Evolutionary conservation across 2,329 filamentous ascomycete genomes (phyloP).

Genomic region (Dendrostoma leiphaemia): DNA sequence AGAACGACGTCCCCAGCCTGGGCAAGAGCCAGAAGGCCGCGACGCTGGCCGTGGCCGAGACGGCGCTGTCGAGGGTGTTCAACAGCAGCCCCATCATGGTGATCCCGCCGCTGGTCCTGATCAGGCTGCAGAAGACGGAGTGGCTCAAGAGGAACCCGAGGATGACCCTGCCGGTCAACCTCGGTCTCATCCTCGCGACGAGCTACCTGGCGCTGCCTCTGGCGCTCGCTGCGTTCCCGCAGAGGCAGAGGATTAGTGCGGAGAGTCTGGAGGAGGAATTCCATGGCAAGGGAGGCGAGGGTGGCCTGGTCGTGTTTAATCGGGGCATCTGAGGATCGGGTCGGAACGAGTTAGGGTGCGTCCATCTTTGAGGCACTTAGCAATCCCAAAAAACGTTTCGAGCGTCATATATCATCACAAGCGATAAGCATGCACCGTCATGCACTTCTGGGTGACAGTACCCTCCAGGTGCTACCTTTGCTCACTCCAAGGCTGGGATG

Average conservation of each 20-base stretch:
- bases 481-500: too few species aligned
- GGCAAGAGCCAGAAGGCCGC: conserved; percentile 89
- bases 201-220: conserved; percentile 86
- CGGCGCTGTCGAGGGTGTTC: conserved; percentile 83
- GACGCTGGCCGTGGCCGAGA: conserved; percentile 86
- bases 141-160: conserved; percentile 79
- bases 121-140: conserved; percentile 76
- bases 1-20: conserved; percentile 66
- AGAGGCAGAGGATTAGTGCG: conserved; percentile 78
- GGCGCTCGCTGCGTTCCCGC: conserved; percentile 88
- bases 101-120: conserved; percentile 80
- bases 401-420: too few species aligned
- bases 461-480: too few species aligned
- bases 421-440: too few species aligned
- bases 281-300: conserved; percentile 72
- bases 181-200: conserved; percentile 82
- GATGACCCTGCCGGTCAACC: conserved; percentile 77
- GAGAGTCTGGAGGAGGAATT: conserved; percentile 82
- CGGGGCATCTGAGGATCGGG: conserved; percentile 68
- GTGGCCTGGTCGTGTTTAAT: conserved; percentile 92
- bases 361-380: too few species aligned
- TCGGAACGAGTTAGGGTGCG: too few species aligned
- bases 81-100: conserved; percentile 98
- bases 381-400: too few species aligned
- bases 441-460: too few species aligned